Base-by-base conservation (phyloP, 2,329 filamentous ascomycete species). In the Cordyceps fumosorosea region DNA sequence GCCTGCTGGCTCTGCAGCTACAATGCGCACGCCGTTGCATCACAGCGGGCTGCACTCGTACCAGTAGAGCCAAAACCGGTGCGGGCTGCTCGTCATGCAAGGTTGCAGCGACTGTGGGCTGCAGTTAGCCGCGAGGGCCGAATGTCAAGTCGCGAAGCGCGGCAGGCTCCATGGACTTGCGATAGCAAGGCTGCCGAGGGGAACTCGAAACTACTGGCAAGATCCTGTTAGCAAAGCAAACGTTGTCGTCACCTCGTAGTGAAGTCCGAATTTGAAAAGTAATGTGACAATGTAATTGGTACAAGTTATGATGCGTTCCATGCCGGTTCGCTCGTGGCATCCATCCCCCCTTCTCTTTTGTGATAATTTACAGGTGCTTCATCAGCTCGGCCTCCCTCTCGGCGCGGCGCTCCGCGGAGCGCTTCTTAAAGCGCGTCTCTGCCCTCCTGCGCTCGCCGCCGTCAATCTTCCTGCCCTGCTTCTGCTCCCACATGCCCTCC, bases 401-500 rank as follows among this genome's bases (percentile, higher is more conserved):
- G 66, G 90, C 91, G 75, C 88, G 90, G 67, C 90, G 87, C 78
- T 93, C 90, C 42, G 87, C 87, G 57, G 89, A 86, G 66, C 89
- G 84, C 78, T 86, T 89, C 87, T 96, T 96, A 69, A 93, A 91
- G 69, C 90, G 83, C 58, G 97, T 87, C 78, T 96, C 89, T 18
- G 89, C 90, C 74, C 84, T 87, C 76, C 95, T 85, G 74, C 95
- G 87, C 81, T 99, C 95, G 81, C 95, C 95, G 71, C 95, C 95
- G 76, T 98, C 93, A 67, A 99, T 88, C 87, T 98, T 98, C 71
- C 86, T 86, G 32, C 95, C 93, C 69, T 88, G 84, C 73, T 84
- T 88, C 70, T 92, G 82, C 79, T 98, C 93, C 95, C 93, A 98
- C 80, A 98, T 89, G 11, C 93, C 92, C 74, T 97, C 93, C 62